Evolutionary conservation across 345 rosid species (phyloP), one percentile per base, ranked within the genome.

Genomic region (Physaria fendleri): DNA sequence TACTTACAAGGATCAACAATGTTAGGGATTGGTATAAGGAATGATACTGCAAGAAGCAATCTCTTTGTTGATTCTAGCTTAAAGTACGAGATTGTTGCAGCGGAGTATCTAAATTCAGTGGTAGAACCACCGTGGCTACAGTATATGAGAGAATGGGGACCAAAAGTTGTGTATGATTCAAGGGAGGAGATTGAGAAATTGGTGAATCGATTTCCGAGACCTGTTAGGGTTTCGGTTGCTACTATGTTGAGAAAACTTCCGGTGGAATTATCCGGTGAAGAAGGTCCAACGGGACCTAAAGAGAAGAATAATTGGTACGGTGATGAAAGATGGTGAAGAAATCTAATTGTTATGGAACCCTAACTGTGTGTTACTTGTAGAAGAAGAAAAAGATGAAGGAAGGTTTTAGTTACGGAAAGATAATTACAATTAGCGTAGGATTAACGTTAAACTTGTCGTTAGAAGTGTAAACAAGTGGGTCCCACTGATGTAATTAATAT

Each of bases 201-300:
- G 15, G 42, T 80, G 30, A 76, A 65, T 22, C 55, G 56, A 4
- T 73, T 93, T 50, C 99, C 88, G 1, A 6, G 39, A 35, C 67
- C 22, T 52, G 60, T 88, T 24, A 71, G 73, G 33, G 52, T 18
- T 61, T 46, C 85, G 3, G 66, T 64, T 34, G 66, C 73, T 35
- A 68, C 24, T 39, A 59, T 79, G 8, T 46, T 90, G 28, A 46
- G 27, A 3, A 82, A 76, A 79, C 68, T 89, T 15, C 95, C 94
- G 2, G 39, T 69, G 28, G 91, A 85, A 72, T 75, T 93, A 20
- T 82, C 34, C 2, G 83, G 89, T 6, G 99, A 89, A 51, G 85
- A 81, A 63, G 96, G 97, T 43, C 95, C 97, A 4, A 84, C 97
- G 0, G 98, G 98, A 13, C 95, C 99, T 0, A 92, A 88, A 78